Percentiles rank a stretch among this genome's conserved stretches.
Conservation (phyloP, 2,329 filamentous ascomycete species). For the Cladosporium sp. region DNA sequence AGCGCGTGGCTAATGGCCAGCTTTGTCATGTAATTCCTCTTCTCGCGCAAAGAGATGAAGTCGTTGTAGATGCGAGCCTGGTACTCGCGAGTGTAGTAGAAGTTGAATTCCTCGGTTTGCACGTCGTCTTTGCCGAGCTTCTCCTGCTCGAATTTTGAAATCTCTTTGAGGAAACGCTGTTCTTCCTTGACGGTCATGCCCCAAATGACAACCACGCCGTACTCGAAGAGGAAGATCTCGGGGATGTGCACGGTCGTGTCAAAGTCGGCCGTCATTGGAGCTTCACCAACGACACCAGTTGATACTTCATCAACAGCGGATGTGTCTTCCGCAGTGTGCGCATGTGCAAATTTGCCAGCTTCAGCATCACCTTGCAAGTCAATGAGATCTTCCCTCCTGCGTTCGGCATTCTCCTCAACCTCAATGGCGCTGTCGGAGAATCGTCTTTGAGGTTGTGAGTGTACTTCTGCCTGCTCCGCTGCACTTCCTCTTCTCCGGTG, state of each 20-base stretch:
- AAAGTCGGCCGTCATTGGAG: slow-evolving; percentile 63
- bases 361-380: slow-evolving; percentile 28
- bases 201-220: slow-evolving; percentile 97
- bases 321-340: slow-evolving; percentile 13
- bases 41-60: slow-evolving; percentile 92
- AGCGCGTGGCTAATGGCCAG: slow-evolving; percentile 93
- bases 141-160: slow-evolving; percentile 89
- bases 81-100: slow-evolving; percentile 97
- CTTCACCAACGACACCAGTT: slow-evolving; percentile 12
- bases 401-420: slow-evolving; percentile 53
- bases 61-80: slow-evolving; percentile 99
- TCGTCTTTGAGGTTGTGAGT: slow-evolving; percentile 56
- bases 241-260: slow-evolving; percentile 88
- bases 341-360: not conserved
- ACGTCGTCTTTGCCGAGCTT: slow-evolving; percentile 86
- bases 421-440: slow-evolving; percentile 74
- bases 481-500: slow-evolving; percentile 23
- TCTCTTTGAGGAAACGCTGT: slow-evolving; percentile 86
- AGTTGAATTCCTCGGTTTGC: slow-evolving; percentile 97
- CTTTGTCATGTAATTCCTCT: slow-evolving; percentile 97
- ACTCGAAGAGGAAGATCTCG: slow-evolving; percentile 94
- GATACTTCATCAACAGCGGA: slow-evolving; percentile 7
- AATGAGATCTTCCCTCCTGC: slow-evolving; percentile 39
- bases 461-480: slow-evolving; percentile 35
- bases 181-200: slow-evolving; percentile 93